Evolutionary conservation across 306 rosid species (phyloP).

Genomic region (Gastrolobium villosum): DNA sequence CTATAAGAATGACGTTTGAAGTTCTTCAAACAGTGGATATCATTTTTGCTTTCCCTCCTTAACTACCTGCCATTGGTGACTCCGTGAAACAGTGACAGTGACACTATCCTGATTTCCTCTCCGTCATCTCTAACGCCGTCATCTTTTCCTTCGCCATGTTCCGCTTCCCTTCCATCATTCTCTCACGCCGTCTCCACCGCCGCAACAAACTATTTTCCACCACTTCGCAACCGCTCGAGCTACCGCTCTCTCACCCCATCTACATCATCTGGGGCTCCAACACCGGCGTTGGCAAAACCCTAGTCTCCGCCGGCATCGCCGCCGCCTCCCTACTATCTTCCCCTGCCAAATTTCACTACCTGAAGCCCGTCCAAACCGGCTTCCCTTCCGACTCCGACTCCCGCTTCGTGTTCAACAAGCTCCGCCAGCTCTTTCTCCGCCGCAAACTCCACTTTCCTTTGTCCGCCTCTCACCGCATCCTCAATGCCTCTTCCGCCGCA

Average conservation of each 20-base stretch:
- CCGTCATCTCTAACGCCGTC: neutral
- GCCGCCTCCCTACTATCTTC: constrained; percentile 65
- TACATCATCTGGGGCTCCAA: constrained; percentile 89
- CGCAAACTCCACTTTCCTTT: constrained; percentile 52
- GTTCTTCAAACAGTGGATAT: neutral
- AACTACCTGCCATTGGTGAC: neutral
- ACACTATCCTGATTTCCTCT: neutral
- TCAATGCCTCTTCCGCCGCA: constrained; percentile 62
- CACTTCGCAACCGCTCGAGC: constrained; percentile 47
- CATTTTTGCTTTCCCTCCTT: constrained; percentile 29
- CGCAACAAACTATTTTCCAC: constrained; percentile 50
- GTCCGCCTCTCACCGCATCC: constrained; percentile 65
- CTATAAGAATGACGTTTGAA: too few relatives aligned
- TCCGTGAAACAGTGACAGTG: neutral
- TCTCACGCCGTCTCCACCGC: constrained; percentile 44
- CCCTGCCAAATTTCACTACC: constrained; percentile 69
- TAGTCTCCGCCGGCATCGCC: constrained; percentile 91
- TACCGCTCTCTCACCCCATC: constrained; percentile 82
- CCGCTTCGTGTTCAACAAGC: constrained; percentile 69
- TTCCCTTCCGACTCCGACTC: constrained; percentile 92
- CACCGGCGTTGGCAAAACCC: constrained; percentile 94
- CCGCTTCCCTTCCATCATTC: constrained; percentile 47
- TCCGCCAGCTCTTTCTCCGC: constrained; percentile 58
- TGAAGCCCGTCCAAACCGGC: constrained; percentile 94
- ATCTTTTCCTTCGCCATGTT: constrained; percentile 27